A percentile compares a stretch with the other conserved stretches of the same genome.
Evolutionary conservation across 441 rosid species (phyloP).

Genomic region (Rhodomyrtus psidioides): DNA sequence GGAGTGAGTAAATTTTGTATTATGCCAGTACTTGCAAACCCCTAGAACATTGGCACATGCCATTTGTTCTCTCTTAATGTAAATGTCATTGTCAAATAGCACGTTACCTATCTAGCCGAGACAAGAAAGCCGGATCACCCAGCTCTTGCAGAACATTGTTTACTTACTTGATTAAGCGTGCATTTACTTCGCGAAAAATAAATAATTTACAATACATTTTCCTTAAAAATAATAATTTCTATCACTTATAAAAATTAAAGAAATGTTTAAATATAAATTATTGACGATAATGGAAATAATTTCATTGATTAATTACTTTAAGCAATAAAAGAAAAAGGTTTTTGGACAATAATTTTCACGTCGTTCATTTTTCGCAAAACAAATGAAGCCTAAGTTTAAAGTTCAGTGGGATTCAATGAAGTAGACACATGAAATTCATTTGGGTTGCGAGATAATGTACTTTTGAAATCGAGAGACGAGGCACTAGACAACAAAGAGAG

Average conservation of each 20-base stretch:
- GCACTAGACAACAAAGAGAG: not conserved
- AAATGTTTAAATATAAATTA: too few relatives aligned
- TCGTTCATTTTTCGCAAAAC: too few relatives aligned
- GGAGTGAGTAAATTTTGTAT: not conserved
- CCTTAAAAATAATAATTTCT: too few relatives aligned
- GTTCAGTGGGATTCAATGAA: not conserved
- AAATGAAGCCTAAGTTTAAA: not conserved
- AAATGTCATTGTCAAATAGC: not conserved
- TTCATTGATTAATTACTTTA: too few relatives aligned
- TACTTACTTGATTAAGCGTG: not conserved
- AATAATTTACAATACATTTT: too few relatives aligned
- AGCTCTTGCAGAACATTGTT: not conserved
- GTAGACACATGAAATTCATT: not conserved
- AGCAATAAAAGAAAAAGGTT: too few relatives aligned
- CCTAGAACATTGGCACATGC: not conserved
- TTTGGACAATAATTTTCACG: too few relatives aligned
- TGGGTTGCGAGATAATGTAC: not conserved
- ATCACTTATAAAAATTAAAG: too few relatives aligned
- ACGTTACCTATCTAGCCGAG: not conserved
- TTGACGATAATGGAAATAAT: too few relatives aligned
- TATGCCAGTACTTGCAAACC: not conserved
- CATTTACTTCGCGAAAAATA: too few relatives aligned
- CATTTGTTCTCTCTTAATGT: not conserved
- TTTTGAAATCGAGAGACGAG: not conserved
- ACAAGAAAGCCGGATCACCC: not conserved